Evolutionary conservation across 2,329 filamentous ascomycete species (phyloP).

Genomic region (Pseudocercospora musae): DNA sequence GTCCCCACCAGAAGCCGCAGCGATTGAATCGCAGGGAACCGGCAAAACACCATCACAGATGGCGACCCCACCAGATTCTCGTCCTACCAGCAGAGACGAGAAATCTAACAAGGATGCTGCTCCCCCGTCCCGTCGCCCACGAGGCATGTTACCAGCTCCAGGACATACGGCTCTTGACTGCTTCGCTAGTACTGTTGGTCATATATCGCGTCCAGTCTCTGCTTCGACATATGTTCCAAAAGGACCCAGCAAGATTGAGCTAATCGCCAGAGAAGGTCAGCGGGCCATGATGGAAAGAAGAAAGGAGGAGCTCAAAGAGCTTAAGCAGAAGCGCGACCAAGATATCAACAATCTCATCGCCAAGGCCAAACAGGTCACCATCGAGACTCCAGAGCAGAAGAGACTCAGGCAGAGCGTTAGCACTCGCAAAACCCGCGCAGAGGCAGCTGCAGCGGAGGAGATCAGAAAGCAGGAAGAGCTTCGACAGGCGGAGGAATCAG

Average conservation of each 20-base stretch:
- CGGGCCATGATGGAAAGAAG: not conserved
- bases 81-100: constrained; percentile 10
- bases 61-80: constrained; percentile 19
- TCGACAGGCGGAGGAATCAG: constrained; percentile 3
- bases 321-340: constrained; percentile 5
- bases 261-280: not conserved
- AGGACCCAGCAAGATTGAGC: not conserved
- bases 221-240: not conserved
- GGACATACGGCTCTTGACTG: not conserved
- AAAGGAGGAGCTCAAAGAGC: not conserved
- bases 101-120: not conserved
- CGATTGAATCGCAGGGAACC: not conserved
- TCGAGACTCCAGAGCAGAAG: constrained; percentile 16
- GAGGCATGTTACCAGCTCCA: not conserved
- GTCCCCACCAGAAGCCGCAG: constrained; percentile 1
- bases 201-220: not conserved
- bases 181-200: not conserved
- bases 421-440: constrained; percentile 13
- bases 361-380: constrained; percentile 11
- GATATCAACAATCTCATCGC: constrained; percentile 11
- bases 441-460: constrained; percentile 6
- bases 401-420: constrained; percentile 9
- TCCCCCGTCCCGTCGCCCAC: not conserved
- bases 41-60: not conserved
- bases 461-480: constrained; percentile 7